Evolutionary conservation across 176 grass and related monocot genomes (phyloP), one percentile per base, ranked within the genome.

Genomic region (Elaeis guineensis): DNA sequence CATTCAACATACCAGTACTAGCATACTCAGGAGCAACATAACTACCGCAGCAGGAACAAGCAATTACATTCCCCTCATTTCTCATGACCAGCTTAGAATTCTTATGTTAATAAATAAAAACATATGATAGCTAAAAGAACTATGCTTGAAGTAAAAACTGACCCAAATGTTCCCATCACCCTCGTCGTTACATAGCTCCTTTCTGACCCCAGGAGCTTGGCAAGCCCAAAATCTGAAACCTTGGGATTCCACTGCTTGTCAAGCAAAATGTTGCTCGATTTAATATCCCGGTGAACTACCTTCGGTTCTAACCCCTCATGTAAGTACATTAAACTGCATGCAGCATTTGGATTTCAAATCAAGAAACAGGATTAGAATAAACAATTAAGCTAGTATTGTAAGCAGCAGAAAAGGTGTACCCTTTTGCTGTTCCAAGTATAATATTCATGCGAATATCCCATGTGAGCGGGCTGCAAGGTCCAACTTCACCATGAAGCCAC

Each of bases 11-110:
- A 17, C 94, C 94, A 0, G 94, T 98, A 59, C 94, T 98, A 12
- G 94, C 94, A 53, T 98, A 98, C 39, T 98, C 94, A 15, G 94
- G 94, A 15, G 94, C 94, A 60, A 98, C 88, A 44, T 98, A 98
- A 1, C 94, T 98, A 44, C 14, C 14, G 49, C 58, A 69, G 9
- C 57, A 67, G 55, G 28, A 39, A 9, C 3, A 54, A 60, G 51
- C 19, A 17, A 22, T 17, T n/a, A 64, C 7, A 25, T 50, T 15
- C 25, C 3, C 35, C 35, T 44, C 35, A 44, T 44, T 44, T 44
- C 35, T 44, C 35, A 44, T 44, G 35, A 44, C 35, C 35, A 44
- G 35, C 35, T 12, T 12, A 44, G 9, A 44, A 14, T 44, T 44
- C 35, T 44, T 44, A 44, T 44, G 9, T 14, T 12, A 12, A 44